A percentile compares a stretch with the other conserved stretches of the same genome.
Conservation (phyloP, 1,139 yeast genomes). For the Hyphopichia khmerensis region DNA sequence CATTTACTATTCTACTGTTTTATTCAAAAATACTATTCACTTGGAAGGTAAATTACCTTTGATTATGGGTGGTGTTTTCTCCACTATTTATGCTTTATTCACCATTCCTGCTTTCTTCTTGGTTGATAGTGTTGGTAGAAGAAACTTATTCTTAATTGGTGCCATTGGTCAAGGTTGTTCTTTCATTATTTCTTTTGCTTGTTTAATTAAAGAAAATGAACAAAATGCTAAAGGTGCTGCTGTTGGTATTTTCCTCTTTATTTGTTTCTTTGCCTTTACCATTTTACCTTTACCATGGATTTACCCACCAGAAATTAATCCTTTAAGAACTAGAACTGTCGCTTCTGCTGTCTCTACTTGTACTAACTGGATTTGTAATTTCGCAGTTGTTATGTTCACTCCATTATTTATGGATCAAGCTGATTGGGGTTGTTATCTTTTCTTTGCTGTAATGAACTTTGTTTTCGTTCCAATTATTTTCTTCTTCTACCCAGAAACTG, state of each 20-base stretch:
- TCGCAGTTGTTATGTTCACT: slow-evolving; percentile 32
- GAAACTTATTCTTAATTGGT: slow-evolving; percentile 53
- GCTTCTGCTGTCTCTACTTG: slow-evolving; percentile 50
- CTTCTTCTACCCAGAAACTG: slow-evolving; percentile 48
- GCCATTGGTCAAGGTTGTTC: slow-evolving; percentile 44
- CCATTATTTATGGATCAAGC: slow-evolving; percentile 38
- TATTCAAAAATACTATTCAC: slow-evolving; percentile 49
- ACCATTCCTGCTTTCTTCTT: slow-evolving; percentile 65
- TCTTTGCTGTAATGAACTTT: slow-evolving; percentile 38
- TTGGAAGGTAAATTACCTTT: slow-evolving; percentile 2
- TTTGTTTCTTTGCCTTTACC: slow-evolving; percentile 51
- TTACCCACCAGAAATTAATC: slow-evolving; percentile 59
- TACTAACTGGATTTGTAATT: slow-evolving; percentile 22
- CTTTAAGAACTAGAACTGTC: slow-evolving; percentile 54
- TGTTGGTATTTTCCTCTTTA: slow-evolving; percentile 51
- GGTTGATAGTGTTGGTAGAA: slow-evolving; percentile 66
- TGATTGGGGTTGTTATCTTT: slow-evolving; percentile 42
- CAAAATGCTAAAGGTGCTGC: slow-evolving; percentile 15
- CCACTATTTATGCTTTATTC: slow-evolving; percentile 59
- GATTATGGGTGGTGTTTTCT: slow-evolving; percentile 53
- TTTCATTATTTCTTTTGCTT: slow-evolving; percentile 28
- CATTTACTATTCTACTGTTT: slow-evolving; percentile 64
- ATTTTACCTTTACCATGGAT: slow-evolving; percentile 56
- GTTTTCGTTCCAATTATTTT: slow-evolving; percentile 37
- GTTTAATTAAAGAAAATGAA: not conserved